Conservation (phyloP, 805 yeast genomes). For the Yamadazyma paraphyllophila region DNA sequence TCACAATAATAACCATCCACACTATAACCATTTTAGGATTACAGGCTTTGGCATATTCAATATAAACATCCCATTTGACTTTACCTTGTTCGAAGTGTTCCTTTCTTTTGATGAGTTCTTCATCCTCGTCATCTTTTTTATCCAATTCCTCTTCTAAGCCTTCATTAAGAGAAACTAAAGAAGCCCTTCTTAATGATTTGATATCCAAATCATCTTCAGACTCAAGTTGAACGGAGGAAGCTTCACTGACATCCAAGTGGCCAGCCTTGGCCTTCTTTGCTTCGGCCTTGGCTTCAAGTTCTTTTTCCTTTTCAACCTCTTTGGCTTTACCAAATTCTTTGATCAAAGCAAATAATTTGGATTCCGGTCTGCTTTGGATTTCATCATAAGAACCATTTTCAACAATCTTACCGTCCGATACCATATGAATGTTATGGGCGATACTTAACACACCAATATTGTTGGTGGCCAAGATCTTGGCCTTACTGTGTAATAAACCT, state of each 20-base stretch:
- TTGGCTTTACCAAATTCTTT: constrained; percentile 54
- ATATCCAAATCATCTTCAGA: constrained; percentile 31
- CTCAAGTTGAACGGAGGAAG: constrained; percentile 28
- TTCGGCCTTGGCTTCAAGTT: constrained; percentile 14
- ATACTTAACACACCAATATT: constrained; percentile 76
- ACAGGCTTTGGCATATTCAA: constrained; percentile 84
- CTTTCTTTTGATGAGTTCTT: constrained; percentile 45
- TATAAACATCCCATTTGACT: constrained; percentile 84
- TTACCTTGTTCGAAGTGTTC: constrained; percentile 92
- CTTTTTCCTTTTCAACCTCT: constrained; percentile 14
- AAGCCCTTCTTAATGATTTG: constrained; percentile 57
- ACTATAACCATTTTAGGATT: constrained; percentile 62
- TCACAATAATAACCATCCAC: constrained; percentile 54
- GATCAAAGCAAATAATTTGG: constrained; percentile 54
- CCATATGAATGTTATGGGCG: constrained; percentile 68
- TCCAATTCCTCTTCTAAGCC: constrained; percentile 33
- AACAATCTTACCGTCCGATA: constrained; percentile 63
- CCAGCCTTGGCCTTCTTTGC: constrained; percentile 18
- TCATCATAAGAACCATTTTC: constrained; percentile 65
- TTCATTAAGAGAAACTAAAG: constrained; percentile 45
- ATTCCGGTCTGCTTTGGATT: constrained; percentile 43
- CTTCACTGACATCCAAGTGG: constrained; percentile 11
- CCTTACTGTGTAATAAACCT: constrained; percentile 73
- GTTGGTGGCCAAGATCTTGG: constrained; percentile 82
- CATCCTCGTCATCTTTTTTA: constrained; percentile 37